Evolutionary conservation across 345 rosid genomes (phyloP).

Genomic region (Citrus sinensis): DNA sequence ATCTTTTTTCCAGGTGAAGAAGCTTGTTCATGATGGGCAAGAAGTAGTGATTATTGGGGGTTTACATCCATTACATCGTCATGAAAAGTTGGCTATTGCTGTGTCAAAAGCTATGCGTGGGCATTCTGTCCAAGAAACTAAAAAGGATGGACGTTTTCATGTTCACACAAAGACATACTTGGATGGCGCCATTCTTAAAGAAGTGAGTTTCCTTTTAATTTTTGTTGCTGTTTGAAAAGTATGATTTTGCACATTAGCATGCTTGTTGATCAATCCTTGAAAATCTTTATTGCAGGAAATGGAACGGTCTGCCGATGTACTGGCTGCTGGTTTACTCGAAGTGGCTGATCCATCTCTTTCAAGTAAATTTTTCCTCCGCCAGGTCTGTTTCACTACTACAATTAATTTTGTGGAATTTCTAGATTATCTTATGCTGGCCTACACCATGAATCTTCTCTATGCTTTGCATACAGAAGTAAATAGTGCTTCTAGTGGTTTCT

Average conservation of each 20-base stretch:
- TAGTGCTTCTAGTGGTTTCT: neutral
- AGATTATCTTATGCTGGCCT: neutral
- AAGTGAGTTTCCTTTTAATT: constrained; percentile 47
- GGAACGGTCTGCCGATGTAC: constrained; percentile 96
- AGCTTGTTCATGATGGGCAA: constrained; percentile 89
- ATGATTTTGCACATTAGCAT: neutral
- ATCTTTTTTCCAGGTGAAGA: constrained; percentile 55
- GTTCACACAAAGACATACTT: constrained; percentile 91
- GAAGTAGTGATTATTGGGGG: constrained; percentile 93
- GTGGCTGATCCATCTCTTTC: constrained; percentile 95
- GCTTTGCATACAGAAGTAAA: neutral
- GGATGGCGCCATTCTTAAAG: constrained; percentile 96
- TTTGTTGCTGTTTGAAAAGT: neutral
- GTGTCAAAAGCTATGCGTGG: constrained; percentile 97
- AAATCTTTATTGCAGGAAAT: constrained; percentile 63
- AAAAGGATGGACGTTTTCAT: constrained; percentile 89
- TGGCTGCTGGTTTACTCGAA: constrained; percentile 97
- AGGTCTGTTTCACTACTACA: constrained; percentile 48
- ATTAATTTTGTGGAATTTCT: constrained; percentile 4
- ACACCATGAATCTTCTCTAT: neutral
- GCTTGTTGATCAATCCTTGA: neutral
- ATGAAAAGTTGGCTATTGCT: constrained; percentile 97
- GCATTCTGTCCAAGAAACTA: constrained; percentile 96
- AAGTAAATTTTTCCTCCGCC: constrained; percentile 81
- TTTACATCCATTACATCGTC: constrained; percentile 78